phyloP scores from a whole-genome alignment of 2,329 filamentous ascomycete genomes.

The Hypomyces perniciosus region DNA sequence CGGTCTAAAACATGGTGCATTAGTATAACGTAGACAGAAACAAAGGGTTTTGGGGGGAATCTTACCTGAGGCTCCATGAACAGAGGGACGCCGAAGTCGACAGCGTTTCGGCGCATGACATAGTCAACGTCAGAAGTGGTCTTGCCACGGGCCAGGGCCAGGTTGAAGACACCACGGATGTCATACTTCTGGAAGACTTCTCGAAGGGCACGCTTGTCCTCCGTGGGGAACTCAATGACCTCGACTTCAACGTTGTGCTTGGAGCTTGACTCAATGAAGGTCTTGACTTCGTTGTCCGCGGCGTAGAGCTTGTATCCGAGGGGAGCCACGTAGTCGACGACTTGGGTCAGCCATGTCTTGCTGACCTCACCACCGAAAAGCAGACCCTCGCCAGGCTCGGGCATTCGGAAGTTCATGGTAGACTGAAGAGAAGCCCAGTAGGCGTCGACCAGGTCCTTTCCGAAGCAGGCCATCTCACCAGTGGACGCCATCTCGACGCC shows the following conservation, averaged over 20 bases:
- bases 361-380: slow-evolving; percentile 82
- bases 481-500: slow-evolving; percentile 97
- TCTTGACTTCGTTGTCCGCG: slow-evolving; percentile 74
- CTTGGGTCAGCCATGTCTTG: slow-evolving; percentile 65
- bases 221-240: slow-evolving; percentile 93
- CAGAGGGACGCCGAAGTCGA: slow-evolving; percentile 94
- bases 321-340: slow-evolving; percentile 81
- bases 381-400: slow-evolving; percentile 89
- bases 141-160: slow-evolving; percentile 77
- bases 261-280: slow-evolving; percentile 66
- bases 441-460: slow-evolving; percentile 88
- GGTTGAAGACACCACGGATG: slow-evolving; percentile 92
- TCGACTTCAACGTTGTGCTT: slow-evolving; percentile 68
- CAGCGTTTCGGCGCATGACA: slow-evolving; percentile 95
- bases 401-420: slow-evolving; percentile 98
- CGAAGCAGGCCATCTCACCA: slow-evolving; percentile 98
- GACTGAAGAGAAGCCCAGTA: slow-evolving; percentile 97
- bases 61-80: slow-evolving; percentile 98
- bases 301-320: slow-evolving; percentile 94
- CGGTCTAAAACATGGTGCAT: slow-evolving; percentile 55
- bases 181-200: slow-evolving; percentile 97
- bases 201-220: slow-evolving; percentile 89
- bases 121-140: slow-evolving; percentile 90
- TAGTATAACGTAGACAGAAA: not conserved
- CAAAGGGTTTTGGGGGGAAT: slow-evolving; percentile 12